Base-by-base conservation (phyloP, 2,329 filamentous ascomycete species). In the Sporothrix curviconia region DNA sequence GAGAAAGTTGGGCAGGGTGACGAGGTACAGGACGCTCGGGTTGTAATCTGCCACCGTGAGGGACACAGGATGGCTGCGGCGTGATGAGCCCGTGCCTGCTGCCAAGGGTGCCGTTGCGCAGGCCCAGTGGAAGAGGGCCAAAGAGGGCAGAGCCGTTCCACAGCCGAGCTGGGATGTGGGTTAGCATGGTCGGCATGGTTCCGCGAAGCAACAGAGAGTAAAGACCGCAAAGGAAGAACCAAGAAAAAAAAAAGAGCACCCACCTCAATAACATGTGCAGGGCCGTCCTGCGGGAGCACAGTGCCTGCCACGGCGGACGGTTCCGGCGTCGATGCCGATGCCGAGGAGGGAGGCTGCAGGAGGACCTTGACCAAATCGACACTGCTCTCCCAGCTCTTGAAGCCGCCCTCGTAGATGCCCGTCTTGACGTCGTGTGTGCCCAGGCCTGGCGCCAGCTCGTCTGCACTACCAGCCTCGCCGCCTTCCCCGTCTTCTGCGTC, bases 351-450 rank as follows among this genome's bases (percentile, higher is more conserved):
- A 25, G 75, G 74, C 3, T 68, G 66, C 0, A 77, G 76, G 30
- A 86, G 70, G n/a, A 87, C 82, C 67, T 84, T 88, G 52, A 89
- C 87, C 17, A 94, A 76, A 68, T 94, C 89, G 54, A 91, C 77
- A 59, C 86, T 90, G 72, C 89, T 92, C 73, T 94, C 89, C 89
- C 89, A 94, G 66, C 87, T 92, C 75, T 94, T 94, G 75, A 92
- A 91, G 24, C 89, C 89, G 57, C 89, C 89, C 72, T 94, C 89
- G 71, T 94, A 94, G 59, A 92, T 82, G 53, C 89, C 89, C 56
- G 87, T 88, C 69, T 84, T 87, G 62, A 94, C 85, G 70, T 94
- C 89, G 62, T 88, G 84, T 61, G 80, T 78, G 39, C 83, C 85
- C 36, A 90, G 74, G 1, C 80, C 78, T 25, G 79, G 67, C 24